Conservation (phyloP, 176 grass and related monocot species). For the Aegilops umbellulata region DNA sequence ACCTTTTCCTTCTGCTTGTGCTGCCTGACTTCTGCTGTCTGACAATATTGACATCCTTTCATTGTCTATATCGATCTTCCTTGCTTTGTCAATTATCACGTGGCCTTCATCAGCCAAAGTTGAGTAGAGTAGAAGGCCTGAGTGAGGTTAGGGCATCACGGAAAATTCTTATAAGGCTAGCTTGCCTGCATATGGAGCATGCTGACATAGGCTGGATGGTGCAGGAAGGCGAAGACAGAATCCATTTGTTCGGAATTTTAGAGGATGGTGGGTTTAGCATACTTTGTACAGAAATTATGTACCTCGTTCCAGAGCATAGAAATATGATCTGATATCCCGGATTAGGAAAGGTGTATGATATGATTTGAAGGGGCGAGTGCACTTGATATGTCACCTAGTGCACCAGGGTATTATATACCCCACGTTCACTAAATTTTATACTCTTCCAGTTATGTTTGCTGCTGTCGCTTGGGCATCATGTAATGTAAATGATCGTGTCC, state of each 20-base stretch:
- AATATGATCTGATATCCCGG: not conserved
- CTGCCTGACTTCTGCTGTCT: no score
- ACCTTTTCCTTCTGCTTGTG: no score
- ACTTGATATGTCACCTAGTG: not conserved
- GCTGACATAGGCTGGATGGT: no score
- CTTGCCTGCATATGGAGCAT: no score
- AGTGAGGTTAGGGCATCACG: no score
- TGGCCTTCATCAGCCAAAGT: no score
- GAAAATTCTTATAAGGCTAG: no score
- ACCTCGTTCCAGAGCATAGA: not conserved
- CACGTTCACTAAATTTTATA: not conserved
- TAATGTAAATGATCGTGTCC: constrained; percentile 14
- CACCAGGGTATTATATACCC: not conserved
- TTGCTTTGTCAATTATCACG: no score
- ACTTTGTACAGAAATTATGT: not conserved
- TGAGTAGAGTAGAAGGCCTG: no score
- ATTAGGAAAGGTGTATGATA: not conserved
- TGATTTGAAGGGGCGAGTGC: not conserved
- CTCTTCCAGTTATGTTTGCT: not conserved
- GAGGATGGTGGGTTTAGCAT: not conserved
- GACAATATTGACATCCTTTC: no score
- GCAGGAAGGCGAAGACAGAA: not conserved
- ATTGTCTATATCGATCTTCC: no score
- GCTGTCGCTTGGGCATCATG: not conserved
- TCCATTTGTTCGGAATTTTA: not conserved